Evolutionary conservation across 441 rosid genomes (phyloP).

Genomic region (Aleurites moluccanus): DNA sequence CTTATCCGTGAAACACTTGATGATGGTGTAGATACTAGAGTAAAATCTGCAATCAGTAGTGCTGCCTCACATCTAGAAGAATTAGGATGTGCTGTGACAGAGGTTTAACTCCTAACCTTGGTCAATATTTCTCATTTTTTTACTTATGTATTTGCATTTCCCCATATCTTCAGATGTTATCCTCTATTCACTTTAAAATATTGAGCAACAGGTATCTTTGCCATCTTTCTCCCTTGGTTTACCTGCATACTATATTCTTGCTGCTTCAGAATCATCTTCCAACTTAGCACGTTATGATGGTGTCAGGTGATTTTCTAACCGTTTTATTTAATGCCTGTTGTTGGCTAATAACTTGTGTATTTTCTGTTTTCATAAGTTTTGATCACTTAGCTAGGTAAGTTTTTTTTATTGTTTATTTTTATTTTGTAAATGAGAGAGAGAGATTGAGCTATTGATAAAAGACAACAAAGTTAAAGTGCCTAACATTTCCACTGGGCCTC

Average conservation of each 20-base stretch:
- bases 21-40: slow-evolving; percentile 72
- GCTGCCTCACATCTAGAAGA: slow-evolving; percentile 84
- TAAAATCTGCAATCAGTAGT: slow-evolving; percentile 58
- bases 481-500: not conserved
- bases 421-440: not conserved
- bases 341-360: not conserved
- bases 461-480: not conserved
- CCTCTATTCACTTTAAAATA: not conserved
- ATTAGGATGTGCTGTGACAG: slow-evolving; percentile 72
- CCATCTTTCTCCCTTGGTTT: slow-evolving; percentile 92
- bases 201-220: slow-evolving; percentile 61
- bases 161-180: not conserved
- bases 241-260: slow-evolving; percentile 91
- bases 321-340: not conserved
- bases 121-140: not conserved
- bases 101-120: slow-evolving; percentile 42
- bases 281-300: slow-evolving; percentile 94
- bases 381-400: not conserved
- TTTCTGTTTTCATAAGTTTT: not conserved
- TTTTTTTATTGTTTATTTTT: too few species aligned
- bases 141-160: not conserved
- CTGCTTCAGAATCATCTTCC: slow-evolving; percentile 92
- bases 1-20: slow-evolving; percentile 75
- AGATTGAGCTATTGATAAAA: not conserved
- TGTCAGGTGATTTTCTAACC: slow-evolving; percentile 53